A percentile compares a stretch with the other conserved stretches of the same genome.
Evolutionary conservation across 2,329 filamentous ascomycete species (phyloP).

Genomic region (Calonectria fujianensis): DNA sequence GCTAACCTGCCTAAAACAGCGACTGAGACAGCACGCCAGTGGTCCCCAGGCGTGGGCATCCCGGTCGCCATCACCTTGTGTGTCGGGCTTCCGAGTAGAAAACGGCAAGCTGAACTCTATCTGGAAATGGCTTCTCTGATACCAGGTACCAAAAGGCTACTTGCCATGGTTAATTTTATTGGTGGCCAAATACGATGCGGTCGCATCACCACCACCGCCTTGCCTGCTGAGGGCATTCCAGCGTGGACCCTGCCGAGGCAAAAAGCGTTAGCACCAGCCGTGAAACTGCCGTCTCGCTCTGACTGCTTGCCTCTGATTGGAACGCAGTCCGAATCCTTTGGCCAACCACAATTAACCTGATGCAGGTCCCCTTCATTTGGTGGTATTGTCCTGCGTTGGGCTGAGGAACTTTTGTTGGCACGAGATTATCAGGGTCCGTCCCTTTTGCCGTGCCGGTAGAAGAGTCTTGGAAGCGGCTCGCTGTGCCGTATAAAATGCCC

Average conservation of each 20-base stretch:
- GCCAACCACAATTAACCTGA: conserved; percentile 13
- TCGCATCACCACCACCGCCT: background rate
- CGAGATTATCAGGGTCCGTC: conserved; percentile 13
- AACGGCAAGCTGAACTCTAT: conserved; percentile 35
- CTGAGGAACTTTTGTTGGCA: conserved; percentile 11
- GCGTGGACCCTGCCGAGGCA: conserved; percentile 17
- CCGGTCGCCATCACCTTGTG: conserved; percentile 23
- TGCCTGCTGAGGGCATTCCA: background rate
- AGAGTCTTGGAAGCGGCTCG: background rate
- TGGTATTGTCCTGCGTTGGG: conserved; percentile 11
- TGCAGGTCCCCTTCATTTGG: background rate
- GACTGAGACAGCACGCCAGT: conserved; percentile 27
- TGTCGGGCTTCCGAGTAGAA: conserved; percentile 31
- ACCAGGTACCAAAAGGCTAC: conserved; percentile 1
- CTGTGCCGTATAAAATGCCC: conserved; percentile 15
- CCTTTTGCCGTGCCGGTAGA: conserved; percentile 26
- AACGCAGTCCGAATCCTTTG: conserved; percentile 21
- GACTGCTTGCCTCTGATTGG: conserved; percentile 17
- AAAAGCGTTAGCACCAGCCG: conserved; percentile 20
- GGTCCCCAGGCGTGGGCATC: conserved; percentile 26
- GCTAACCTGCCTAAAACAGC: conserved; percentile 39
- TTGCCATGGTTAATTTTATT: background rate
- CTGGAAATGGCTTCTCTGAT: conserved; percentile 8
- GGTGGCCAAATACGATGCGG: conserved; percentile 27
- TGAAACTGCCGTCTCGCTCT: conserved; percentile 11